These are phyloP conservation scores for Hordeum pubiflorum DNA, from an alignment of 202 grass and related monocot genomes.

Conservation along the genomic window DNA sequence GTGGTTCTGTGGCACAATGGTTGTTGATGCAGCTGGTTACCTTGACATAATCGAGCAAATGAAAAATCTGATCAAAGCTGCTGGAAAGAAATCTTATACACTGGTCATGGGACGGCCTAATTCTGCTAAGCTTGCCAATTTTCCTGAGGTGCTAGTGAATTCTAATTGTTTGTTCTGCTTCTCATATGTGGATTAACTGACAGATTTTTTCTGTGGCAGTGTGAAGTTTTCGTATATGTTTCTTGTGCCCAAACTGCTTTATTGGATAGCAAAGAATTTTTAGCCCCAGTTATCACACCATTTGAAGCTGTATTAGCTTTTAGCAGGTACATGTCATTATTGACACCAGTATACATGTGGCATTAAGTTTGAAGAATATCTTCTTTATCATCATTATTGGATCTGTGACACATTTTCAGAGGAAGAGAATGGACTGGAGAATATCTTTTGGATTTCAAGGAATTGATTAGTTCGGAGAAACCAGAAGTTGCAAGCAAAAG, in stretches of 20 bases:
- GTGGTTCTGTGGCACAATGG: conserved; percentile 20
- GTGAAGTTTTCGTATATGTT: conserved; percentile 94
- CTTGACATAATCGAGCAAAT: conserved; percentile 88
- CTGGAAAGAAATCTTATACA: conserved; percentile 95
- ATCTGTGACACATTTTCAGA: conserved; percentile 32
- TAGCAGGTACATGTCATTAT: conserved; percentile 45
- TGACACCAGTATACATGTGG: not conserved
- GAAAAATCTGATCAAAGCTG: conserved; percentile 74
- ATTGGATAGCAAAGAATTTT: conserved; percentile 94
- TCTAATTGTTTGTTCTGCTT: not conserved
- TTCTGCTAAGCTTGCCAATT: conserved; percentile 89
- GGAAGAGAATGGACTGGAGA: conserved; percentile 85
- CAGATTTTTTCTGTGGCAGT: conserved; percentile 30
- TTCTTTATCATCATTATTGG: not conserved
- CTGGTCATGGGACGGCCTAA: conserved; percentile 89
- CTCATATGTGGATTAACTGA: conserved; percentile 9
- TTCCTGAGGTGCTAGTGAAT: conserved; percentile 65
- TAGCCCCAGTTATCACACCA: conserved; percentile 88
- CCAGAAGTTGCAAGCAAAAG: conserved; percentile 23
- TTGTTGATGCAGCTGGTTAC: conserved; percentile 75
- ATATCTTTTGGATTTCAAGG: conserved; percentile 86
- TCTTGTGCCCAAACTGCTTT: conserved; percentile 95
- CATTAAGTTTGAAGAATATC: not conserved
- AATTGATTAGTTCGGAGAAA: conserved; percentile 42
- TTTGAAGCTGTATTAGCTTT: conserved; percentile 96